Conservation (phyloP, 139 green algal genomes). For the Chlorella sp. region DNA sequence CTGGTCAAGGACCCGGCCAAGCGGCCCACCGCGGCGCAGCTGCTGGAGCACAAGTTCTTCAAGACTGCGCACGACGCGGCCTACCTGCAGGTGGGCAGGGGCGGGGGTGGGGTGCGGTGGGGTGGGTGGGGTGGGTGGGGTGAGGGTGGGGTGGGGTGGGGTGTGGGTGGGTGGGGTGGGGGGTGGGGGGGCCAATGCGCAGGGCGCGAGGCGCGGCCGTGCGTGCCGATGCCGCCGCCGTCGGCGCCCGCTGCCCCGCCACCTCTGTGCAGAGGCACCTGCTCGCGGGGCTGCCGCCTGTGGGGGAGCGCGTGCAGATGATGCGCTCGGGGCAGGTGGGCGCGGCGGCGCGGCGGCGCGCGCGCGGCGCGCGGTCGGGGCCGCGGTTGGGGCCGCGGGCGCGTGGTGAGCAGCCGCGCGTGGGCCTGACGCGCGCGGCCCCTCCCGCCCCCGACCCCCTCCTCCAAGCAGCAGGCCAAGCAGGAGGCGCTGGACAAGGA, state of each 20-base stretch:
- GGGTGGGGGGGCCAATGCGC: too few species aligned
- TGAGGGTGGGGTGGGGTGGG: too few species aligned
- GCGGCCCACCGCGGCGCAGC: conserved; percentile 87
- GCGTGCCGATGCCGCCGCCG: too few species aligned
- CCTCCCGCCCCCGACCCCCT: neutral
- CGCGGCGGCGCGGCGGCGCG: conserved; percentile 47
- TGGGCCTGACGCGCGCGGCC: neutral
- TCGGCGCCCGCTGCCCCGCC: too few species aligned
- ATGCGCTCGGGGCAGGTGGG: conserved; percentile 70
- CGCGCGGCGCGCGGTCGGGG: neutral
- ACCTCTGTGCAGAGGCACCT: conserved; percentile 80
- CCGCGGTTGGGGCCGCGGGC: neutral
- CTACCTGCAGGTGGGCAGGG: too few species aligned
- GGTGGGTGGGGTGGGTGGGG: too few species aligned
- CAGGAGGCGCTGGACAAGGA: conserved; percentile 38
- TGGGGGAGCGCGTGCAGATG: conserved; percentile 82
- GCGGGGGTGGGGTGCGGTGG: too few species aligned
- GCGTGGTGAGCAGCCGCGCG: neutral
- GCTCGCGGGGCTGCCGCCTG: conserved; percentile 77
- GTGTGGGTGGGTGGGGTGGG: too few species aligned
- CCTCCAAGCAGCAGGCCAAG: conserved; percentile 1
- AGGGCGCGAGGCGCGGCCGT: too few species aligned
- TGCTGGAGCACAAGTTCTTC: conserved; percentile 99
- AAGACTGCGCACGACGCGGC: conserved; percentile 81
- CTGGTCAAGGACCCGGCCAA: conserved; percentile 94